These are phyloP conservation scores for Wickerhamomyces sp. DNA, from an alignment of 1,139 yeast species.

Conservation along the genomic window DNA sequence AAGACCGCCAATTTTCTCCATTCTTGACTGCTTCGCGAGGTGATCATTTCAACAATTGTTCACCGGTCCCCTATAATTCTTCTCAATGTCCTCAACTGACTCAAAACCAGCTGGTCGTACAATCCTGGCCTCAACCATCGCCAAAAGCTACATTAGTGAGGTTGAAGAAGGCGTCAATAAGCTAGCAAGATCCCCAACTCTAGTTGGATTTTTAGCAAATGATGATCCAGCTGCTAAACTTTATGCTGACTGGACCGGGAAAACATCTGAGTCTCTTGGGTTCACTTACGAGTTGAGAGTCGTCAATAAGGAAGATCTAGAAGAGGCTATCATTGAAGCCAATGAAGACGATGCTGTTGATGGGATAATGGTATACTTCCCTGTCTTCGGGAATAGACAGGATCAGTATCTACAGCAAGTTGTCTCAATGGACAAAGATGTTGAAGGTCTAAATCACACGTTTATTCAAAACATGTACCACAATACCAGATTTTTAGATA, in stretches of 20 bases:
- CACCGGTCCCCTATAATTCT: no score
- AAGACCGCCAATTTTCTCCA: neutral
- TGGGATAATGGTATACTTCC: conserved; percentile 98
- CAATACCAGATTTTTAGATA: conserved; percentile 78
- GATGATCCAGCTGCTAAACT: conserved; percentile 90
- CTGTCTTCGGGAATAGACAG: conserved; percentile 92
- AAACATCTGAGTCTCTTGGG: conserved; percentile 82
- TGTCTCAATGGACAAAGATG: conserved; percentile 79
- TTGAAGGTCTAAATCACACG: conserved; percentile 88
- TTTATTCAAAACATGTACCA: conserved; percentile 94
- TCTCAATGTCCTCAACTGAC: conserved; percentile 2
- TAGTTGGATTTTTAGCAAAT: conserved; percentile 90
- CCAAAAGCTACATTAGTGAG: conserved; percentile 76
- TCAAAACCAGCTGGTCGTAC: conserved; percentile 56
- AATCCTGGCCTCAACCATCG: conserved; percentile 80
- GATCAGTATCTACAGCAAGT: conserved; percentile 94
- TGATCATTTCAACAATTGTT: neutral
- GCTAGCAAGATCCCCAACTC: conserved; percentile 53
- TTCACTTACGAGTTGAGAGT: conserved; percentile 77
- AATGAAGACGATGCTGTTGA: conserved; percentile 71
- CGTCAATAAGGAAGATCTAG: conserved; percentile 72
- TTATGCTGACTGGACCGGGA: conserved; percentile 96
- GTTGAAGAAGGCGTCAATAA: conserved; percentile 52
- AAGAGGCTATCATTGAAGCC: conserved; percentile 76
- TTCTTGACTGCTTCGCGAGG: no score